Percentiles rank a stretch among this genome's conserved stretches.
These are phyloP conservation scores for Leccinum barrowsii DNA, from an alignment of 768 basidiomycete species.

Conservation along the genomic window DNA sequence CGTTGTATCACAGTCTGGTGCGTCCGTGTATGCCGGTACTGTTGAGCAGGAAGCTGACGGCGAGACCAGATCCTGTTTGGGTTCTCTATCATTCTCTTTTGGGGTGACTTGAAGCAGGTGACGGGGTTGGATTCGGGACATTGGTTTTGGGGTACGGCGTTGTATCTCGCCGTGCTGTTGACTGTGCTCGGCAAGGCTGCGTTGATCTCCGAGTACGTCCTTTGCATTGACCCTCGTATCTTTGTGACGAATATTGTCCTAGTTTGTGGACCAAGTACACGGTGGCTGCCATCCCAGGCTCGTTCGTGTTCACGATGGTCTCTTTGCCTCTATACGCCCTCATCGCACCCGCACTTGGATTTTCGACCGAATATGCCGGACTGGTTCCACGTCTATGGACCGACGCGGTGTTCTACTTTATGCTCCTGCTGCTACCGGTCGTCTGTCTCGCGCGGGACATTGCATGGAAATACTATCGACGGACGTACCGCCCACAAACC, in stretches of 20 bases:
- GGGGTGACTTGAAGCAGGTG: slow-evolving; percentile 83
- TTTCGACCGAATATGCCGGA: slow-evolving; percentile 87
- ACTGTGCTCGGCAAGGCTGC: slow-evolving; percentile 98
- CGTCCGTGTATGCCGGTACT: slow-evolving; percentile 24
- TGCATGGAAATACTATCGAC: slow-evolving; percentile 95
- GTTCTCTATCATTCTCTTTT: slow-evolving; percentile 87
- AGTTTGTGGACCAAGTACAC: slow-evolving; percentile 99
- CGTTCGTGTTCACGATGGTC: slow-evolving; percentile 94
- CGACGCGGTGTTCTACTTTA: slow-evolving; percentile 85
- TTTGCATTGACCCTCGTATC: not conserved
- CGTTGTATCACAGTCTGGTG: slow-evolving; percentile 85
- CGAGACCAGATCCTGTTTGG: slow-evolving; percentile 69
- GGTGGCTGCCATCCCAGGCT: slow-evolving; percentile 95
- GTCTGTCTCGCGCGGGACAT: slow-evolving; percentile 87
- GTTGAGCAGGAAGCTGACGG: not conserved
- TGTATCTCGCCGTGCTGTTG: slow-evolving; percentile 91
- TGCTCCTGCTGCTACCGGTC: slow-evolving; percentile 77
- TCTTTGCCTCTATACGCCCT: slow-evolving; percentile 89
- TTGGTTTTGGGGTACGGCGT: slow-evolving; percentile 98
- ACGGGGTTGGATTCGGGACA: slow-evolving; percentile 85
- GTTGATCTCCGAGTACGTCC: slow-evolving; percentile 87
- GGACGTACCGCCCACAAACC: slow-evolving; percentile 87
- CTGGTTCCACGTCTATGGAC: slow-evolving; percentile 91
- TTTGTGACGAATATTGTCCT: not conserved
- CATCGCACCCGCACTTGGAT: slow-evolving; percentile 80